Base-by-base conservation (phyloP, 2,329 filamentous ascomycete genomes). In the Epichloe sp. region DNA sequence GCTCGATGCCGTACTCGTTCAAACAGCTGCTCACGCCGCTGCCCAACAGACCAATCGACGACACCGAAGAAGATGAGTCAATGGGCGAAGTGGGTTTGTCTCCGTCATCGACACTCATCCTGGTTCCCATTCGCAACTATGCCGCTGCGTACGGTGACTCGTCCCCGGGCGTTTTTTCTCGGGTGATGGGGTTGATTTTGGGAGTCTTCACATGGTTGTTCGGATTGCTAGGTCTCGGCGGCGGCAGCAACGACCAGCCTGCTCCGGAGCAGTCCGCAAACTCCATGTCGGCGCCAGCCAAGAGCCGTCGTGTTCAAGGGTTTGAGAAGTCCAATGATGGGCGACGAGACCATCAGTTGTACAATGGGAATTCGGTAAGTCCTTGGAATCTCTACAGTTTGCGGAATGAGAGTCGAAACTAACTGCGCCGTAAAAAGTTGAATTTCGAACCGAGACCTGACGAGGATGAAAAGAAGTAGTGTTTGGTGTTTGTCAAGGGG, bases 361-460 rank as follows among this genome's bases (percentile, higher is more conserved):
- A 96, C 63, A 96, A 96, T 61, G 90, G 90, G 1, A 96, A 95
- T 62, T 87, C 87, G 63, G 86, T 90, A 72, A 67, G 79, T 31
- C 31, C 31, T 31, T 31, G 31, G 31, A 11, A 11, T 10, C 31
- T 11, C 31, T 11, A 4, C 31, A 31, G 8, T 31, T 11, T 31
- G 31, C 4, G 31, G 3, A 11, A 31, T 0, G 10, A 31, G 31
- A 31, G 31, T 31, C 31, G 38, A 6, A 26, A 31, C 40, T 49
- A 15, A 42, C 19, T 31, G n/a, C 15, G 5, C 3, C 6, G 3
- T 34, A 31, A 14, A 48, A 56, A 86, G 81, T 65, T 84, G 51
- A 86, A 85, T 57, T 86, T 86, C 56, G 78, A 86, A 62, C 79
- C 83, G n/a, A 69, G 72, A 48, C 77, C 76, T 37, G 78, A 83